Evolutionary conservation across 768 basidiomycete species (phyloP).

Genomic region (Hydnomerulius pinastri): DNA sequence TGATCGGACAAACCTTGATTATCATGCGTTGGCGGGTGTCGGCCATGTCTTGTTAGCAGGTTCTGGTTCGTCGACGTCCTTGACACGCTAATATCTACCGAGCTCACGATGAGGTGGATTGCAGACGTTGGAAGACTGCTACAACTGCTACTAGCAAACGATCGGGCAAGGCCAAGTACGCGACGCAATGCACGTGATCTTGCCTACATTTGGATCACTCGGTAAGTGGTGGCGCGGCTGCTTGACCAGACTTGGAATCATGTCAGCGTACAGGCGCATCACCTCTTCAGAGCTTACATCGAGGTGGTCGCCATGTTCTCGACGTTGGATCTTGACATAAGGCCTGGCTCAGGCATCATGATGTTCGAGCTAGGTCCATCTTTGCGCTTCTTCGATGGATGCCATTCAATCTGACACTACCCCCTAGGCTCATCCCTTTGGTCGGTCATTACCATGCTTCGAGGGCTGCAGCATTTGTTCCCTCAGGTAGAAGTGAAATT

Average conservation of each 20-base stretch:
- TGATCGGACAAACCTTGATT: slow-evolving; percentile 40
- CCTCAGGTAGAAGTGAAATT: slow-evolving; percentile 85
- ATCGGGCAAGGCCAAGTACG: no score
- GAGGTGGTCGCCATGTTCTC: slow-evolving; percentile 52
- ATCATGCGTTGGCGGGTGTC: slow-evolving; percentile 42
- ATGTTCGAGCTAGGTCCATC: slow-evolving; percentile 71
- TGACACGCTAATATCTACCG: no score
- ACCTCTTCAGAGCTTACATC: no score
- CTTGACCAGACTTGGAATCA: background rate
- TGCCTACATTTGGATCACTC: slow-evolving; percentile 13
- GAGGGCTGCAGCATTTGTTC: slow-evolving; percentile 65
- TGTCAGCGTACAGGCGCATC: no score
- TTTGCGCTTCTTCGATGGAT: background rate
- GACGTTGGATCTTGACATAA: slow-evolving; percentile 71
- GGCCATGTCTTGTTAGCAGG: slow-evolving; percentile 29
- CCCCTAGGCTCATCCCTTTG: slow-evolving; percentile 72
- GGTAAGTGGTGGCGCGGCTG: background rate
- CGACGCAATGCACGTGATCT: slow-evolving; percentile 1
- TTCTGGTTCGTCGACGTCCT: background rate
- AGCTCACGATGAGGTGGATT: no score
- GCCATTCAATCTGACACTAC: background rate
- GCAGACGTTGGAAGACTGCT: no score
- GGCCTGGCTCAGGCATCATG: slow-evolving; percentile 75
- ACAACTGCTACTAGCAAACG: no score
- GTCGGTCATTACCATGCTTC: slow-evolving; percentile 70